Conservation (phyloP, 768 basidiomycete species). For the Tephrocybe sp. region DNA sequence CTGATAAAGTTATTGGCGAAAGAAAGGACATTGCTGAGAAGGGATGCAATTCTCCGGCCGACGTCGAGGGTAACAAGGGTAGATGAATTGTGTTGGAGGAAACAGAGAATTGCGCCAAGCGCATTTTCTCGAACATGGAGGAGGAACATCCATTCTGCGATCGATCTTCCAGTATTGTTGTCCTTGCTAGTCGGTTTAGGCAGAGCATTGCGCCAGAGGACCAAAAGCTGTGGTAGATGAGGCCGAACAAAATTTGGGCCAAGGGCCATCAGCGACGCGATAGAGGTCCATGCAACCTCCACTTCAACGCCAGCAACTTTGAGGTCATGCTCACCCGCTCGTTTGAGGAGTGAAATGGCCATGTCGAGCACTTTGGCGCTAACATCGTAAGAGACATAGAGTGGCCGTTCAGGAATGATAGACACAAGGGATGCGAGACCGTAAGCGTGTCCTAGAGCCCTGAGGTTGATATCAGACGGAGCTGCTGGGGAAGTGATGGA, state of each 20-base stretch:
- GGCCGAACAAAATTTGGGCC: constrained; percentile 92
- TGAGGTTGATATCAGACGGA: constrained; percentile 63
- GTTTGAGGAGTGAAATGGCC: constrained; percentile 85
- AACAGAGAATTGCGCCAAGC: constrained; percentile 83
- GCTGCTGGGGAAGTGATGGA: constrained; percentile 70
- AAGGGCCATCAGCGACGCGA: constrained; percentile 86
- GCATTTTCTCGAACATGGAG: constrained; percentile 89
- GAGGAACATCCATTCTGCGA: constrained; percentile 87
- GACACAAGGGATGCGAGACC: constrained; percentile 87
- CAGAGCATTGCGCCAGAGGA: constrained; percentile 95
- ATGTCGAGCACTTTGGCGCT: constrained; percentile 88
- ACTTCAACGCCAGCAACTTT: constrained; percentile 79
- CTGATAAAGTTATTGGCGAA: constrained; percentile 84
- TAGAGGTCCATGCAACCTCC: constrained; percentile 91
- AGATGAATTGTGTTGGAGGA: constrained; percentile 74
- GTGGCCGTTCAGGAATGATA: constrained; percentile 79
- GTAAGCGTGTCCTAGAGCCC: constrained; percentile 85
- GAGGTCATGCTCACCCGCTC: constrained; percentile 88
- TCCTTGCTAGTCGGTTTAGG: constrained; percentile 95
- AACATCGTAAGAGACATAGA: constrained; percentile 94
- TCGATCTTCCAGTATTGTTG: constrained; percentile 56
- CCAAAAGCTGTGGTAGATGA: constrained; percentile 89
- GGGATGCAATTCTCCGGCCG: constrained; percentile 79
- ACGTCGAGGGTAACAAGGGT: constrained; percentile 87
- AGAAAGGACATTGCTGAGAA: constrained; percentile 85